Evolutionary conservation across 257 asterid genomes (phyloP).

Genomic region (Nicotiana attenuata): DNA sequence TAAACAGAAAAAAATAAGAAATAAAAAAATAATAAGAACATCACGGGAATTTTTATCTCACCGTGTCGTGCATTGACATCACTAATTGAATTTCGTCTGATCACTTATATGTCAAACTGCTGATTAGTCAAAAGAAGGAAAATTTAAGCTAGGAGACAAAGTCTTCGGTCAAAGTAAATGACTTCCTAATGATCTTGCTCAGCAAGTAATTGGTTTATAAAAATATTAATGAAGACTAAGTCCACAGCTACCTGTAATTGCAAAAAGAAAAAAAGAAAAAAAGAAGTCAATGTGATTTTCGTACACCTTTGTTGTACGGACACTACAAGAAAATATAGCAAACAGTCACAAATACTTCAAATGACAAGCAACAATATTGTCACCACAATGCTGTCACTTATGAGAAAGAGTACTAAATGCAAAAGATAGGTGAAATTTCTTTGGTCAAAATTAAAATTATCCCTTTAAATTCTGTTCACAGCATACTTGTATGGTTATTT

Average conservation of each 20-base stretch:
- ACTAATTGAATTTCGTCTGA: background rate
- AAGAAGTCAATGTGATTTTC: background rate
- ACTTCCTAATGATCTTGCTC: background rate
- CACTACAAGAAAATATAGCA: background rate
- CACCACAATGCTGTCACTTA: background rate
- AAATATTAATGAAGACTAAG: background rate
- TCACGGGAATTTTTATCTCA: background rate
- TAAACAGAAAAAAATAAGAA: background rate
- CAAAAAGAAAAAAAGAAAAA: background rate
- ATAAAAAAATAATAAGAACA: background rate
- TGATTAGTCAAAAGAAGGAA: background rate
- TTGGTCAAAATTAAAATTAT: background rate
- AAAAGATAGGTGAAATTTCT: background rate
- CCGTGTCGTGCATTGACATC: background rate
- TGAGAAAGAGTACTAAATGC: background rate
- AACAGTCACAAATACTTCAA: background rate
- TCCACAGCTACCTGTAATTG: background rate
- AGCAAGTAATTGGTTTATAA: background rate
- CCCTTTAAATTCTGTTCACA: background rate
- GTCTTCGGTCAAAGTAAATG: background rate
- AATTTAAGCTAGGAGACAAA: background rate
- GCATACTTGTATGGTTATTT: background rate
- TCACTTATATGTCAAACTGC: background rate
- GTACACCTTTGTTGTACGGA: slow-evolving; percentile 1
- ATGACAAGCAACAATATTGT: background rate